Evolutionary conservation across 768 basidiomycete species (phyloP).

Genomic region (Grammothele lineata): DNA sequence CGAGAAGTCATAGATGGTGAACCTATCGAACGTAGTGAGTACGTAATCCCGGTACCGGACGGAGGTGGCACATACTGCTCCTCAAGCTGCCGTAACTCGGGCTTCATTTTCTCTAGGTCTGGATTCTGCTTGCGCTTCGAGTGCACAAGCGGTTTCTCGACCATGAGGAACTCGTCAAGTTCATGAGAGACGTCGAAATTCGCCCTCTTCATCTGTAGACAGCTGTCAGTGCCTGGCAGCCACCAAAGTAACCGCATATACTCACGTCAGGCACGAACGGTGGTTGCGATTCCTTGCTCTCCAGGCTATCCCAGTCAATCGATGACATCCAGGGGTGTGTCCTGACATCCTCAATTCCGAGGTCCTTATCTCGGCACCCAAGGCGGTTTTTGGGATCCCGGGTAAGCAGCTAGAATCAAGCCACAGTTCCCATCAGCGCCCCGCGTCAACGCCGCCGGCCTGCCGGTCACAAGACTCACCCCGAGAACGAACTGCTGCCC

Average conservation of each 20-base stretch:
- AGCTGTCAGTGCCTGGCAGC: neutral
- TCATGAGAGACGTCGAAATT: constrained; percentile 98
- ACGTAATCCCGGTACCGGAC: neutral
- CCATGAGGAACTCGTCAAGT: constrained; percentile 94
- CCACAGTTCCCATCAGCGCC: neutral
- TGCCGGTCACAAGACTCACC: constrained; percentile 43
- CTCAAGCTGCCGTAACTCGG: constrained; percentile 88
- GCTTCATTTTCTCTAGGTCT: constrained; percentile 84
- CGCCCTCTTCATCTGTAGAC: constrained; percentile 80
- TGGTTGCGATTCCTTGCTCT: constrained; percentile 65
- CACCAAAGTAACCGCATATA: constrained; percentile 19
- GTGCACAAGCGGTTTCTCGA: constrained; percentile 96
- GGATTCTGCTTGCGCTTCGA: constrained; percentile 90
- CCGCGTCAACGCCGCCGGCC: neutral
- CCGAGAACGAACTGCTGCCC: constrained; percentile 62
- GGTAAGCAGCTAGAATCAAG: constrained; percentile 65
- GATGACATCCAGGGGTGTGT: constrained; percentile 79
- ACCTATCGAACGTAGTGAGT: constrained; percentile 42
- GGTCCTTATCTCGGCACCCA: constrained; percentile 68
- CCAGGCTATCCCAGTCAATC: constrained; percentile 78
- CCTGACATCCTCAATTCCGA: constrained; percentile 76
- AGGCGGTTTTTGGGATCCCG: constrained; percentile 74
- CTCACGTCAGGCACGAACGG: constrained; percentile 92
- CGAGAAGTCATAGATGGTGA: constrained; percentile 84
- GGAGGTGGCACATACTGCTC: constrained; percentile 62